These are phyloP conservation scores for Alternaria brassicicola DNA, from an alignment of 2,329 filamentous ascomycete species.

Conservation along the genomic window DNA sequence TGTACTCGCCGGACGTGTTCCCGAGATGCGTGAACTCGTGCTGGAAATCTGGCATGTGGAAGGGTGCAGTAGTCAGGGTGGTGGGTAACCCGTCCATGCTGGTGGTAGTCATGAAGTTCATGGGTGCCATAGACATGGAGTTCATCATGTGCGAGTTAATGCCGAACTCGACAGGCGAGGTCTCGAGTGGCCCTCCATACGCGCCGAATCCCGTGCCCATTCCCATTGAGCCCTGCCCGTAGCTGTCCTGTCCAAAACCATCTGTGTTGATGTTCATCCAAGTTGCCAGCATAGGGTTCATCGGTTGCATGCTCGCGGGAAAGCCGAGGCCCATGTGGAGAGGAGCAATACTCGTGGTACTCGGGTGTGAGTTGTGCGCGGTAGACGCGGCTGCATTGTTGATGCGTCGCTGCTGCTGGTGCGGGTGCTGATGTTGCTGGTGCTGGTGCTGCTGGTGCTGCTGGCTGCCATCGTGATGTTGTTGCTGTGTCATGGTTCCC, in stretches of 20 bases:
- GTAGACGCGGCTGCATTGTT: conserved; percentile 37
- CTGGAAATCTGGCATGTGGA: conserved; percentile 70
- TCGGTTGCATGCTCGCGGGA: conserved; percentile 41
- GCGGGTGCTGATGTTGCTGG: conserved; percentile 27
- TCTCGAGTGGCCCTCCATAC: conserved; percentile 52
- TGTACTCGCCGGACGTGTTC: conserved; percentile 57
- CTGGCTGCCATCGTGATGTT: conserved; percentile 19
- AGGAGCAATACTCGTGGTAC: conserved; percentile 42
- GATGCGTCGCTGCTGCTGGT: conserved; percentile 38
- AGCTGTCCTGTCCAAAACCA: conserved; percentile 39
- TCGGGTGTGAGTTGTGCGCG: conserved; percentile 26
- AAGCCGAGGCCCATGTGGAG: conserved; percentile 44
- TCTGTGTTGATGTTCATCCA: conserved; percentile 53
- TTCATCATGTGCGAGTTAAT: conserved; percentile 48
- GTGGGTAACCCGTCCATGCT: conserved; percentile 53
- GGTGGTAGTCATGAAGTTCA: conserved; percentile 47
- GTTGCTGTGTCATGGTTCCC: conserved; percentile 40
- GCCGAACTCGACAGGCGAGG: conserved; percentile 55
- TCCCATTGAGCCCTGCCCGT: conserved; percentile 31
- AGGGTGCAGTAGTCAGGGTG: conserved; percentile 50
- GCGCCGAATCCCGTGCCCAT: conserved; percentile 48
- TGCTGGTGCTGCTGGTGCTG: conserved; percentile 24
- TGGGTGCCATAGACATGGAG: conserved; percentile 15
- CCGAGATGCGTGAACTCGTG: conserved; percentile 65
- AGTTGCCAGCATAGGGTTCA: conserved; percentile 47